Percentiles rank a stretch among this genome's conserved stretches.
Conservation (phyloP, 805 yeast species). For the Komagataella populi region DNA sequence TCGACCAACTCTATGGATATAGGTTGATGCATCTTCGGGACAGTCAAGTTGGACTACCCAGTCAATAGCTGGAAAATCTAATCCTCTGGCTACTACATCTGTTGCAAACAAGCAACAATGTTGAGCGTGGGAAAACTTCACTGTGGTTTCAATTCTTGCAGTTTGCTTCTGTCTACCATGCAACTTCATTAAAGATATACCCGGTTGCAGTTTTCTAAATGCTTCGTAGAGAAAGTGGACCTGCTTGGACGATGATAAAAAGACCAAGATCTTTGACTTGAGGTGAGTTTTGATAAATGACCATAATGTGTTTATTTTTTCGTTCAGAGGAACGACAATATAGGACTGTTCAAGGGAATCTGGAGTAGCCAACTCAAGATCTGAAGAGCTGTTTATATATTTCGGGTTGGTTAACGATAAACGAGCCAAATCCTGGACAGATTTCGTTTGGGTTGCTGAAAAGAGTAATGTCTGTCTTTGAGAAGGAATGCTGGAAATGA, state of each 20-base stretch:
- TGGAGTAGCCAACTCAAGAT: conserved; percentile 29
- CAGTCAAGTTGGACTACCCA: conserved; percentile 93
- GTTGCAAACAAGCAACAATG: conserved; percentile 80
- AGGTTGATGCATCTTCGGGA: conserved; percentile 83
- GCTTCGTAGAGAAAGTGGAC: conserved; percentile 84
- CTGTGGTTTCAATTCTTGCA: conserved; percentile 73
- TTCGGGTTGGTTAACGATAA: conserved; percentile 54
- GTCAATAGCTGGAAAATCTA: conserved; percentile 85
- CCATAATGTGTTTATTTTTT: conserved; percentile 77
- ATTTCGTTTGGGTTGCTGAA: conserved; percentile 83
- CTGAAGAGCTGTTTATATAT: conserved; percentile 32
- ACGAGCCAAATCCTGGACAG: conserved; percentile 72
- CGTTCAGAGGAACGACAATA: conserved; percentile 54
- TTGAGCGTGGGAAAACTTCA: conserved; percentile 64
- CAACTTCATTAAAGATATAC: conserved; percentile 72
- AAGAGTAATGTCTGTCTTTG: conserved; percentile 74
- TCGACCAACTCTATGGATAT: conserved; percentile 85
- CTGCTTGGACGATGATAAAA: conserved; percentile 79
- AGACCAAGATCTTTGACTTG: conserved; percentile 68
- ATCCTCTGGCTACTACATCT: conserved; percentile 84
- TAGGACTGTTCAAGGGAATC: conserved; percentile 76
- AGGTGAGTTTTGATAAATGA: conserved; percentile 76
- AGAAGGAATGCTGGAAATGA: conserved; percentile 63
- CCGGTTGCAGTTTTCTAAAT: conserved; percentile 81
- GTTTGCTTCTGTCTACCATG: conserved; percentile 88